Evolutionary conservation across 208 protist species (phyloP), one percentile per base, ranked within the genome.

Genomic region (Acanthamoeba divionensis): DNA sequence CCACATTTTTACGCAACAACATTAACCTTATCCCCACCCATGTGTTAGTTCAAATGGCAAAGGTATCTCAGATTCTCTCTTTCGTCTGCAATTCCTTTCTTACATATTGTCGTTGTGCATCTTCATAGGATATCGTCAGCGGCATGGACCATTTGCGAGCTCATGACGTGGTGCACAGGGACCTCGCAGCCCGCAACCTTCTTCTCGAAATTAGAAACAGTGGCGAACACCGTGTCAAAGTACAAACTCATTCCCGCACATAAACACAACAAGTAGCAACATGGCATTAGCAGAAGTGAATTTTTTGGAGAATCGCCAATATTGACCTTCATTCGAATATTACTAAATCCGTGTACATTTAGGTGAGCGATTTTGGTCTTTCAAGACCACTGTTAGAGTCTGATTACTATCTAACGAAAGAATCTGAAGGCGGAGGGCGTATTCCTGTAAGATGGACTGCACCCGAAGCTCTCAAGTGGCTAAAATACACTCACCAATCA

Each of bases 361-460:
- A 75, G 66, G 66, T 75, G 31, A 75, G 66, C 66, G 66, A 75
- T 75, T 75, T 75, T 75, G 66, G 66, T 15, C 66, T 75, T 33
- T 75, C 66, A 13, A 33, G 66, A 52, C 66, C 66, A 44, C 66
- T 75, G 66, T 52, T 75, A 44, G 66, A 75, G 41, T 52, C 38
- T 44, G 66, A 75, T 2, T 75, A 75, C 66, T 75, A 75, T 44
- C 44, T 52, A 44, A 75, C 66, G 45, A 26, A 36, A 44, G 48
- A 83, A 21, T 12, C 73, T 6, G 38, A 24, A 12, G n/a, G 52
- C n/a, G 29, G 73, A 62, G 73, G 73, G 10, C 38, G 62, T 21
- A 60, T 83, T n/a, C 73, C 73, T 7, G 73, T 83, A 26, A 83
- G 44, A 29, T 83, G 73, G 73, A 83, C 73, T 15, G 73, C 73